Evolutionary conservation across 805 yeast genomes (phyloP).

Genomic region (Candida pini): DNA sequence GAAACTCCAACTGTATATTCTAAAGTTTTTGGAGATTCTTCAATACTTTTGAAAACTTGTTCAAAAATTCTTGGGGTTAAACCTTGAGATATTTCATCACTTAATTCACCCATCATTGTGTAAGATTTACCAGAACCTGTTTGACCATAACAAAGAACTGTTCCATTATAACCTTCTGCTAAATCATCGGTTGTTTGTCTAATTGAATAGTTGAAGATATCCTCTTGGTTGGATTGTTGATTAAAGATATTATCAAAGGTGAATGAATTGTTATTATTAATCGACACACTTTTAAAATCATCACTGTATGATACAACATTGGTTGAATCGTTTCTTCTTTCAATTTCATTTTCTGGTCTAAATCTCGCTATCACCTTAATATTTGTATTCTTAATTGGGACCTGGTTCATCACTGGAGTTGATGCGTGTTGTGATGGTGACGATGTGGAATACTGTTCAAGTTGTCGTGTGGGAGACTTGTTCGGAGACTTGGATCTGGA

Average conservation of each 20-base stretch:
- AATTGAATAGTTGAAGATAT: constrained; percentile 55
- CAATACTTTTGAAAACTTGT: constrained; percentile 53
- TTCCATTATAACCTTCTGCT: constrained; percentile 50
- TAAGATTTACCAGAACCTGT: constrained; percentile 82
- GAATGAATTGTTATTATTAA: constrained; percentile 28
- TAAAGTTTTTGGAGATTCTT: constrained; percentile 40
- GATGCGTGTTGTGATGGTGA: background rate
- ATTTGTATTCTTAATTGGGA: constrained; percentile 26
- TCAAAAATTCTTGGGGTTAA: constrained; percentile 69
- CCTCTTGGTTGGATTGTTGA: constrained; percentile 44
- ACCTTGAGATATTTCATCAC: constrained; percentile 42
- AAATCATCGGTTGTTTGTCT: constrained; percentile 62
- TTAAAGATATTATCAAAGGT: constrained; percentile 65
- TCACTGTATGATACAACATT: constrained; percentile 9
- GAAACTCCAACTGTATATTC: constrained; percentile 67
- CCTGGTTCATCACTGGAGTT: no score
- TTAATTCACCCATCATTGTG: constrained; percentile 64
- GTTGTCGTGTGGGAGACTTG: constrained; percentile 7
- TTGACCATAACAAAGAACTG: constrained; percentile 61
- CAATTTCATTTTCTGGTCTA: constrained; percentile 44
- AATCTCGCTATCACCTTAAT: constrained; percentile 71
- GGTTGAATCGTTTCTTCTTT: constrained; percentile 6
- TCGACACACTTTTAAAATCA: constrained; percentile 10
- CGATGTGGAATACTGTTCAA: background rate
- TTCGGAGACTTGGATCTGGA: constrained; percentile 9